phyloP scores from a whole-genome alignment of 805 yeast genomes.

The Vanderwaltozyma polyspora region DNA sequence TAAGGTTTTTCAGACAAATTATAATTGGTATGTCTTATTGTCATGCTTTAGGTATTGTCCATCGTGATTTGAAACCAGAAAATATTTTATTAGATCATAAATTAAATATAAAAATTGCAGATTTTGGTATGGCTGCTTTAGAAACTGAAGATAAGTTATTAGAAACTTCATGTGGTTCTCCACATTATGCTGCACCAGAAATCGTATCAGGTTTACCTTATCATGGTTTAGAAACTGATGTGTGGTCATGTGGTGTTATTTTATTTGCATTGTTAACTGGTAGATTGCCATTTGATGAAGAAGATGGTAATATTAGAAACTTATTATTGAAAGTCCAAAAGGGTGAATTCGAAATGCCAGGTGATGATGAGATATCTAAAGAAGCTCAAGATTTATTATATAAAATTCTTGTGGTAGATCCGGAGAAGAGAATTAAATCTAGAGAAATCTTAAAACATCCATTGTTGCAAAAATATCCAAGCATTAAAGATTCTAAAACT shows the following conservation, averaged over 20 bases:
- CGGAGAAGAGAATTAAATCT: conserved; percentile 67
- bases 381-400: conserved; percentile 84
- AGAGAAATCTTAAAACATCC: conserved; percentile 74
- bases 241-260: conserved; percentile 97
- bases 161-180: conserved; percentile 96
- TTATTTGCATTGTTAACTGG: conserved; percentile 90
- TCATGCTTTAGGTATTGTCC: conserved; percentile 79
- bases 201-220: conserved; percentile 90
- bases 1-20: conserved; percentile 78
- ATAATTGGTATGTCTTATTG: conserved; percentile 75
- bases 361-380: conserved; percentile 53
- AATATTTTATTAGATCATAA: conserved; percentile 69
- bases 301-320: conserved; percentile 82
- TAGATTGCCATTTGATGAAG: conserved; percentile 79
- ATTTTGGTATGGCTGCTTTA: conserved; percentile 97
- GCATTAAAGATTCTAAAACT: conserved; percentile 25
- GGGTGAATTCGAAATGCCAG: conserved; percentile 79
- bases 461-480: conserved; percentile 57
- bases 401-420: conserved; percentile 74
- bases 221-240: conserved; percentile 94
- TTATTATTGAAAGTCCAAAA: conserved; percentile 81
- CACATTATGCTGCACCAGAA: conserved; percentile 97
- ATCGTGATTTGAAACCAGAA: conserved; percentile 79
- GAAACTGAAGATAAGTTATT: conserved; percentile 71
- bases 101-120: conserved; percentile 89